Evolutionary conservation across 225 moss, liverwort and hornwort genomes (phyloP).

Genomic region (Rhytidiadelphus loreus): DNA sequence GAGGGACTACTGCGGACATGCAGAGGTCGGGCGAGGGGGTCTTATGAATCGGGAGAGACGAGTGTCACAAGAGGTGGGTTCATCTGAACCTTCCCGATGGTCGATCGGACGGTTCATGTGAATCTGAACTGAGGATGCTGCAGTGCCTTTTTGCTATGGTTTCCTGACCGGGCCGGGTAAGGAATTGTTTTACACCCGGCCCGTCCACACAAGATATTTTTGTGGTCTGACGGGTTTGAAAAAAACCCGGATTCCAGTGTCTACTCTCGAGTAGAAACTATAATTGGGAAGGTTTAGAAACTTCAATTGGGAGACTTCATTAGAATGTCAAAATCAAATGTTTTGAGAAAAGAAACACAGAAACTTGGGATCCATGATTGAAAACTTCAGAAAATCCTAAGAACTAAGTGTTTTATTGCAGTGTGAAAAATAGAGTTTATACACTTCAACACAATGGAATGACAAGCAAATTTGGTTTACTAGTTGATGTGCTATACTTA

Average conservation of each 20-base stretch:
- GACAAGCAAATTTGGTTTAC: neutral
- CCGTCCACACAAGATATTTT: neutral
- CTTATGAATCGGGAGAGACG: neutral
- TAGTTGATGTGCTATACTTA: neutral
- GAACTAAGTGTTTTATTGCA: neutral
- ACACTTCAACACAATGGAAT: neutral
- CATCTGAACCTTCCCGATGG: neutral
- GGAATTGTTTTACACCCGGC: neutral
- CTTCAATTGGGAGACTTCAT: neutral
- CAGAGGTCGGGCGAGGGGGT: neutral
- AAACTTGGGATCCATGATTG: neutral
- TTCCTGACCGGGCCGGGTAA: neutral
- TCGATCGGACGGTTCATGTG: neutral
- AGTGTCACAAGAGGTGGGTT: neutral
- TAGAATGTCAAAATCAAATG: too few relatives aligned
- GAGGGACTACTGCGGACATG: neutral
- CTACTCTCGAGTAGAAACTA: neutral
- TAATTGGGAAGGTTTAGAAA: neutral
- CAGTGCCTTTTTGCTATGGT: neutral
- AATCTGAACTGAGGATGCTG: neutral
- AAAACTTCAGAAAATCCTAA: neutral
- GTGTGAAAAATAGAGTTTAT: neutral
- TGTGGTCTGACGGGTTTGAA: neutral
- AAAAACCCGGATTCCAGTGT: too few relatives aligned
- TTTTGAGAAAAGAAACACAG: neutral